Base-by-base conservation (phyloP, 2,329 filamentous ascomycete genomes). In the Paramyrothecium roridum region DNA sequence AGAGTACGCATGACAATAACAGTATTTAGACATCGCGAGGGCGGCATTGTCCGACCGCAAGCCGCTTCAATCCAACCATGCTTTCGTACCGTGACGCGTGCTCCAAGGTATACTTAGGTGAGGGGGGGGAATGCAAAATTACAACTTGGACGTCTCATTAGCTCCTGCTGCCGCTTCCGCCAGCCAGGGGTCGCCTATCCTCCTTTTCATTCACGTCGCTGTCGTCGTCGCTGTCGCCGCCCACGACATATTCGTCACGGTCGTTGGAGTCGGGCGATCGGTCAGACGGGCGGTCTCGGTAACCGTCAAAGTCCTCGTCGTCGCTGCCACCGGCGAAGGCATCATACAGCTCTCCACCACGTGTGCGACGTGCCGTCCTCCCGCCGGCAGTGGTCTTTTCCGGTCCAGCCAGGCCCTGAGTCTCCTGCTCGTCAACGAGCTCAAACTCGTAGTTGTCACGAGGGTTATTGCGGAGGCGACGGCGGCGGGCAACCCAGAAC, bases 371-470 rank as follows among this genome's bases (percentile, higher is more conserved):
- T 19, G 75, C 64, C 62, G 76, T 76, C 61, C 72, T 68, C 23
- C 65, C 66, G 10, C 78, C 72, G 56, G 72, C 71, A 57, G 54
- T 70, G 57, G 67, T 74, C 74, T 75, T 81, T 69, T 77, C 77
- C 7, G n/a, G 13, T 56, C 73, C 68, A 53, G 76, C 77, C 3
- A 85, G 70, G 26, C 81, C 79, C 62, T 86, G 79, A 17, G 81
- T 78, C 63, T 96, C 92, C 20, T 91, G 89, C 54, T 93, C 89
- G 64, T 95, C 88, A 50, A 99, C 81, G 59, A 96, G 87, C 73
- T 96, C 93, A 63, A 99, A 99, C 64, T 97, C 93, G 72, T 97
- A 98, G 68, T 88, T 87, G 65, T 93, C 90, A 51, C 90, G 85
- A 3, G 86, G 81, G 70, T 85, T 85, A 72, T 90, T 91, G 62